Percentiles rank a stretch among this genome's conserved stretches.
phyloP scores from a whole-genome alignment of 2,329 filamentous ascomycete genomes.

The Paraphaeosphaeria minitans region DNA sequence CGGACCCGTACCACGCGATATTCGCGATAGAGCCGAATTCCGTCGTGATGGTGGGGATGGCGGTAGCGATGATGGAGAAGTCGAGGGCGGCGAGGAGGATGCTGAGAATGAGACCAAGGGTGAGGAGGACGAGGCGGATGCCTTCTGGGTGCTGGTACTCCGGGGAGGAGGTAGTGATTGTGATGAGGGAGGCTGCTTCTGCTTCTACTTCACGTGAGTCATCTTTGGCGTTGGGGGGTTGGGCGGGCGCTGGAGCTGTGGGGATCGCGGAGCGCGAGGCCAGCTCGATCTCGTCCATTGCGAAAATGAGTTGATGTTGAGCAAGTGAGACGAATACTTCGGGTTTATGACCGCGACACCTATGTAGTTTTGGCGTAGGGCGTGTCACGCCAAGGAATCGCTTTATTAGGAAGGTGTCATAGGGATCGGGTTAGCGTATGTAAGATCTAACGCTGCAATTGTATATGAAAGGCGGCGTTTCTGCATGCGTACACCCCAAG shows the following conservation, averaged over 20 bases:
- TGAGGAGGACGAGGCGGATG: constrained; percentile 30
- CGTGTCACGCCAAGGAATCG: not conserved
- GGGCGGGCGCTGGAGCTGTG: not conserved
- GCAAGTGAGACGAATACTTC: too few species aligned
- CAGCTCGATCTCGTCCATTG: constrained; percentile 12
- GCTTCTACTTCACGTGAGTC: not conserved
- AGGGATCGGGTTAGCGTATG: not conserved
- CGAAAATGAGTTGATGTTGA: too few species aligned
- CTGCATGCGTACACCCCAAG: too few species aligned
- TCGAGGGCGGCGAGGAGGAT: constrained; percentile 37
- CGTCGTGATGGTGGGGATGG: constrained; percentile 45
- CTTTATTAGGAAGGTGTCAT: constrained; percentile 2
- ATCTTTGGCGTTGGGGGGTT: not conserved
- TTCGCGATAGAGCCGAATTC: constrained; percentile 44
- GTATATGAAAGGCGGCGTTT: not conserved
- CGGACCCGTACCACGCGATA: constrained; percentile 45
- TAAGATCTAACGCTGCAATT: not conserved
- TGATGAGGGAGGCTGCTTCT: not conserved
- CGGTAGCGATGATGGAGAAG: constrained; percentile 43
- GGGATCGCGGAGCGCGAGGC: not conserved
- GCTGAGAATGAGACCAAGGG: constrained; percentile 33
- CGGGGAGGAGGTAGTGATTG: not conserved
- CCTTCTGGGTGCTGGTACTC: constrained; percentile 24
- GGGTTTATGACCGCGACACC: too few species aligned
- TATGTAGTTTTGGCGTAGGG: not conserved